Conservation (phyloP, 306 rosid species). For the Medicago lupulina region DNA sequence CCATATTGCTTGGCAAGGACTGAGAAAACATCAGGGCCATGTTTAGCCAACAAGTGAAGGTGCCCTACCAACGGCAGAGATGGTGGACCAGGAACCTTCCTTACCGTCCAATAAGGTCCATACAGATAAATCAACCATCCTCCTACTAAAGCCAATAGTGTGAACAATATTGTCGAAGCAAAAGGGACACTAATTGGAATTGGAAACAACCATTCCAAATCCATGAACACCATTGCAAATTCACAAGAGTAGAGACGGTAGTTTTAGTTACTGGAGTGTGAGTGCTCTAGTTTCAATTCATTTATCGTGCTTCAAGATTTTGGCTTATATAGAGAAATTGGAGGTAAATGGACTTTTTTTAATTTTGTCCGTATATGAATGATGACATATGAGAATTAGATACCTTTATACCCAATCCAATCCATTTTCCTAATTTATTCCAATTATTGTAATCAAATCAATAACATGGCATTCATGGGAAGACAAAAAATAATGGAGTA, state of each 20-base stretch:
- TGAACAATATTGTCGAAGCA: slow-evolving; percentile 46
- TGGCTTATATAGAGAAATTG: slow-evolving; percentile 31
- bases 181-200: slow-evolving; percentile 24
- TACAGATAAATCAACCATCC: slow-evolving; percentile 64
- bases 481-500: slow-evolving; percentile 31
- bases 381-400: slow-evolving; percentile 56
- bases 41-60: slow-evolving; percentile 82
- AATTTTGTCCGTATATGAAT: slow-evolving; percentile 58
- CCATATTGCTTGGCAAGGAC: slow-evolving; percentile 88
- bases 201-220: slow-evolving; percentile 40
- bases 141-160: slow-evolving; percentile 50
- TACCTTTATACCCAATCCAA: slow-evolving; percentile 38
- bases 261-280: background rate
- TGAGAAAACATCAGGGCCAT: slow-evolving; percentile 92
- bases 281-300: background rate
- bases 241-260: background rate
- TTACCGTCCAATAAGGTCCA: slow-evolving; percentile 79
- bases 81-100: slow-evolving; percentile 93
- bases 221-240: slow-evolving; percentile 38
- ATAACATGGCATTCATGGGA: slow-evolving; percentile 18
- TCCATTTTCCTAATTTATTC: slow-evolving; percentile 19
- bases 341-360: slow-evolving; percentile 49
- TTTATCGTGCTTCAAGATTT: background rate
- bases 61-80: slow-evolving; percentile 80
- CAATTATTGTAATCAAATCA: slow-evolving; percentile 21